Evolutionary conservation across 2,329 filamentous ascomycete species (phyloP).

Genomic region (Botrytis sinoallii): DNA sequence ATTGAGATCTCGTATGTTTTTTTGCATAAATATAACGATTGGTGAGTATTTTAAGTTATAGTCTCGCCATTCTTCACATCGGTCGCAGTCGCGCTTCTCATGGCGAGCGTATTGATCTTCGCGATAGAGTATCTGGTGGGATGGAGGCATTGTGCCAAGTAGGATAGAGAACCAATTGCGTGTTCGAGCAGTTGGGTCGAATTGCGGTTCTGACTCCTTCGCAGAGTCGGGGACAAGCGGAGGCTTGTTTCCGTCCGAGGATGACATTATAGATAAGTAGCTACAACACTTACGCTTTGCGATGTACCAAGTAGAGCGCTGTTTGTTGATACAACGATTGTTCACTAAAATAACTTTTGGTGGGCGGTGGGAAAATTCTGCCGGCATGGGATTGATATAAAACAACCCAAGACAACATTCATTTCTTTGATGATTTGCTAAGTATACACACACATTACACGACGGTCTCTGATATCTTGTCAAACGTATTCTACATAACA

Average conservation of each 20-base stretch:
- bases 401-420: background rate
- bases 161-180: constrained; percentile 20
- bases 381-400: background rate
- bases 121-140: constrained; percentile 43
- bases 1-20: constrained; percentile 76
- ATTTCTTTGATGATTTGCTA: constrained; percentile 2
- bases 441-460: background rate
- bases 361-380: constrained; percentile 15
- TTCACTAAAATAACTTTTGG: constrained; percentile 4
- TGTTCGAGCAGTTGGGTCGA: constrained; percentile 15
- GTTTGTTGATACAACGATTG: background rate
- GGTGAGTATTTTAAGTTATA: constrained; percentile 84
- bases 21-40: constrained; percentile 78
- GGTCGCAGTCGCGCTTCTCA: constrained; percentile 73
- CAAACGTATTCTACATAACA: background rate
- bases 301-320: background rate
- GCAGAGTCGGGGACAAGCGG: background rate
- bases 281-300: background rate
- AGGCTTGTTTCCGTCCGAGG: constrained; percentile 16
- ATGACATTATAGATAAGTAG: constrained; percentile 1
- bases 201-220: background rate
- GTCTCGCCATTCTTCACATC: constrained; percentile 78
- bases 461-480: background rate
- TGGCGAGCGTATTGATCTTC: constrained; percentile 70
- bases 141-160: constrained; percentile 17